Evolutionary conservation across 805 yeast genomes (phyloP).

Genomic region (Blastobotrys peoriensis): DNA sequence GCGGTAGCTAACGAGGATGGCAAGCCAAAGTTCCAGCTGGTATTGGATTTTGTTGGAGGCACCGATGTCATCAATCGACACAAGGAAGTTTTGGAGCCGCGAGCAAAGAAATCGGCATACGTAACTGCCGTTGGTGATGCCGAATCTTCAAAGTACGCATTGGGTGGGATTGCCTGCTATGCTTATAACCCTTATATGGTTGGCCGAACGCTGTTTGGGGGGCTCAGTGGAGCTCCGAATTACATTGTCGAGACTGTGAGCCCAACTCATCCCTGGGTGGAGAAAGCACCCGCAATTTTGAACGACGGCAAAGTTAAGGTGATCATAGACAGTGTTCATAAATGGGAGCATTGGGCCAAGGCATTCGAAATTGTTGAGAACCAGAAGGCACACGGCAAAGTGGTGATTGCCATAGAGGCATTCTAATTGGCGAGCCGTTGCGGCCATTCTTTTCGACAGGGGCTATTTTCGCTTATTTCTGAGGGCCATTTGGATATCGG

Average conservation of each 20-base stretch:
- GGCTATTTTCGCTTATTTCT: too few species aligned
- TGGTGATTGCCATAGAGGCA: slow-evolving; percentile 38
- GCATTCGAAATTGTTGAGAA: slow-evolving; percentile 46
- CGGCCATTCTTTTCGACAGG: too few species aligned
- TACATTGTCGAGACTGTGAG: slow-evolving; percentile 22
- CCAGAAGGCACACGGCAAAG: slow-evolving; percentile 59
- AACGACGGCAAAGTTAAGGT: slow-evolving; percentile 40
- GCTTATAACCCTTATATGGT: slow-evolving; percentile 18
- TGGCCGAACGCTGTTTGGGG: slow-evolving; percentile 26
- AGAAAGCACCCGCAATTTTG: slow-evolving; percentile 40
- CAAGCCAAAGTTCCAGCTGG: slow-evolving; percentile 45
- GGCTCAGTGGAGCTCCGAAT: slow-evolving; percentile 22
- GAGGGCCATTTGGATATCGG: too few species aligned
- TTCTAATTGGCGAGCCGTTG: too few species aligned
- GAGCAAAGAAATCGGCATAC: slow-evolving; percentile 43
- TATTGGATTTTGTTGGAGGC: slow-evolving; percentile 64
- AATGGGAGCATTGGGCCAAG: slow-evolving; percentile 42
- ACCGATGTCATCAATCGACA: slow-evolving; percentile 41
- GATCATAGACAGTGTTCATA: slow-evolving; percentile 48
- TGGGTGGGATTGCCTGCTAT: slow-evolving; percentile 23
- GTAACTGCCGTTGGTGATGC: slow-evolving; percentile 54
- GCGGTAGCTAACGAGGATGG: slow-evolving; percentile 27
- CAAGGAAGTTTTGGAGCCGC: slow-evolving; percentile 40
- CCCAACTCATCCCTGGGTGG: slow-evolving; percentile 34
- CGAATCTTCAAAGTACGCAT: slow-evolving; percentile 15